Evolutionary conservation across 192 early-diverging fungal species (phyloP), one percentile per base, ranked within the genome.

Genomic region (Paraglomus brasilianum): DNA sequence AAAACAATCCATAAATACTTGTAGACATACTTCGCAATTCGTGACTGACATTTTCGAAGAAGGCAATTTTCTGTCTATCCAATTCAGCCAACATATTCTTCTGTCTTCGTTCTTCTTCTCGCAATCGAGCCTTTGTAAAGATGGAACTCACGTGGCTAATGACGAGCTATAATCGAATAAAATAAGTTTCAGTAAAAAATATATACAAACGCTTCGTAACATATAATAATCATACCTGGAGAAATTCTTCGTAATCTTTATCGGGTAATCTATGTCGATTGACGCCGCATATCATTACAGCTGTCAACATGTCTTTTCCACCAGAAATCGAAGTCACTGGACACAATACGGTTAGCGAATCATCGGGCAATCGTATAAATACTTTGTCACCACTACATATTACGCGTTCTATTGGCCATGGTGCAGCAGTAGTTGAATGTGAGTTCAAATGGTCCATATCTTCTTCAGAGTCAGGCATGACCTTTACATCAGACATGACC

Each of bases 21-120:
- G n/a, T n/a, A 6, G 46, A 65, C 65, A 47, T 75, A 79, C 78
- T 87, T 53, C 81, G 46, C 8, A 81, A 55, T 57, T 79, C 77
- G 22, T 82, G 80, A 9, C 74, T 77, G 5, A 79, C 52, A 53
- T 75, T 75, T 39, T 79, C 74, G 55, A 79, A 79, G 40, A 79
- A 79, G 2, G 71, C 69, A n/a, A 79, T 75, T 49, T 79, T 78
- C 48, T 74, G 71, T 9, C 70, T 70, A 52, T 78, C 75, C 30
- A 78, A 45, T 65, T 75, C 78, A 19, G 57, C 72, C 42, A 75
- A 41, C 1, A 75, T 69, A 19, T 75, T 69, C 0, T 50, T 61
- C 17, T 72, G 75, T 60, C 72, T 68, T 21, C 72, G 53, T 24
- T 79, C 78, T 6, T 79, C 74, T 56, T 79, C 74, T 15, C 74